phyloP scores from a whole-genome alignment of 805 yeast genomes.

The Saturnispora saitoi region DNA sequence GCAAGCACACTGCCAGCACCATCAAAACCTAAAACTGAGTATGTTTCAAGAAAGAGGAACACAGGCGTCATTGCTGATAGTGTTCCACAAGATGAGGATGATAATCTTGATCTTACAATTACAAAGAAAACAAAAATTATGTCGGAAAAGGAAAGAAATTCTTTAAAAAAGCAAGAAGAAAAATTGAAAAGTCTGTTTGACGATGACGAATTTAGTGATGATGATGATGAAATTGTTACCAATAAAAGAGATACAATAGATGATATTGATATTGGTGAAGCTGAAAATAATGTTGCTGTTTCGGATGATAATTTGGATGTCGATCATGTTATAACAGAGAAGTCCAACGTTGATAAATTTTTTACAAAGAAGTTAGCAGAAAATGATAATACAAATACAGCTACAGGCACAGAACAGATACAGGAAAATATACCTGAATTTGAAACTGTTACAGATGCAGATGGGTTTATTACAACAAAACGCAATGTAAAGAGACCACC shows the following conservation, averaged over 20 bases:
- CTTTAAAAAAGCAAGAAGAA: constrained; percentile 11
- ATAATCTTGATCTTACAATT: not conserved
- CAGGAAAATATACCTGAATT: constrained; percentile 11
- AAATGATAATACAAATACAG: not conserved
- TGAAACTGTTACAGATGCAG: constrained; percentile 25
- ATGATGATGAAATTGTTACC: not conserved
- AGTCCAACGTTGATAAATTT: not conserved
- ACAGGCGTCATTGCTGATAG: constrained; percentile 9
- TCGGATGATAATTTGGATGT: no score
- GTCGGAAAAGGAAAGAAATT: constrained; percentile 6
- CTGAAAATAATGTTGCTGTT: not conserved
- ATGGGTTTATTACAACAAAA: constrained; percentile 25
- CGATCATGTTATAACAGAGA: not conserved
- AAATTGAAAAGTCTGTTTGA: constrained; percentile 14
- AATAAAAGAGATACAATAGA: constrained; percentile 7
- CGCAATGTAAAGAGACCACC: constrained; percentile 4
- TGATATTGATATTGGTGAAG: constrained; percentile 10
- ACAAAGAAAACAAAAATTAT: constrained; percentile 17
- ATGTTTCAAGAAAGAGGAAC: constrained; percentile 8
- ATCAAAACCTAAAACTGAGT: constrained; percentile 7
- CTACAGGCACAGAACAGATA: not conserved
- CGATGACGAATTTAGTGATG: constrained; percentile 17
- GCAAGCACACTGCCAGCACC: constrained; percentile 14
- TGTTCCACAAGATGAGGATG: constrained; percentile 6
- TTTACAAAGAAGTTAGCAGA: not conserved